Percentiles rank a stretch among this genome's conserved stretches.
phyloP scores from a whole-genome alignment of 2,329 filamentous ascomycete genomes.

The Thielaviopsis musarum region DNA sequence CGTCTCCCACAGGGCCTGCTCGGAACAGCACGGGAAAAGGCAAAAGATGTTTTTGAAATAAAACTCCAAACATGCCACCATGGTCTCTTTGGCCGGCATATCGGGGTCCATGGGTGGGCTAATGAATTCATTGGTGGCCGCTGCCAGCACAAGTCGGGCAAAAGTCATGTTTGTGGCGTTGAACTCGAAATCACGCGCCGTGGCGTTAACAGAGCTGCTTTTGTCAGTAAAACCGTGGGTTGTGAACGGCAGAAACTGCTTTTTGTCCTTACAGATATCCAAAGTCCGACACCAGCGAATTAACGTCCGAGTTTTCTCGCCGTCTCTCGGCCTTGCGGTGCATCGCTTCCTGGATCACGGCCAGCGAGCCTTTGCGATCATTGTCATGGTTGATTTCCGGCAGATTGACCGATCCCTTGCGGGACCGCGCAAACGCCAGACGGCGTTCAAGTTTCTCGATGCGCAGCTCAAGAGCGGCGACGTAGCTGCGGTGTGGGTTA shows the following conservation, averaged over 20 bases:
- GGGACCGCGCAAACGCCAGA: conserved; percentile 50
- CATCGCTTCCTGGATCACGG: conserved; percentile 43
- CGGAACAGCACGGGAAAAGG: conserved; percentile 67
- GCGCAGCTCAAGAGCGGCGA: conserved; percentile 81
- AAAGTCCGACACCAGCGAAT: conserved; percentile 85
- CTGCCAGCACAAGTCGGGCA: conserved; percentile 71
- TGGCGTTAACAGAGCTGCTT: conserved; percentile 74
- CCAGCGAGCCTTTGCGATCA: conserved; percentile 47
- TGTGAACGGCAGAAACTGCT: not conserved
- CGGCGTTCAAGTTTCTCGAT: conserved; percentile 76
- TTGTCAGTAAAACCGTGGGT: not conserved
- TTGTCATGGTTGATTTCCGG: conserved; percentile 20
- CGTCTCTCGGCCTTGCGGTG: conserved; percentile 46
- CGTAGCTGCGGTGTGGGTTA: conserved; percentile 42
- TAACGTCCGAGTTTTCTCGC: conserved; percentile 70
- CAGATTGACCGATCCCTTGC: conserved; percentile 53
- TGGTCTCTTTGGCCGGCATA: conserved; percentile 37
- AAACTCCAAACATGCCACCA: conserved; percentile 49
- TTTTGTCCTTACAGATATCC: conserved; percentile 53
- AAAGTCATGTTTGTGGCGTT: conserved; percentile 84
- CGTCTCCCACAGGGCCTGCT: conserved; percentile 59
- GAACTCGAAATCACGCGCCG: conserved; percentile 81
- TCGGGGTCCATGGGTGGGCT: conserved; percentile 44
- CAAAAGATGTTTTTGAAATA: conserved; percentile 73
- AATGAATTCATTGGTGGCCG: conserved; percentile 56